A percentile compares a stretch with the other conserved stretches of the same genome.
phyloP scores from a whole-genome alignment of 106 monocot genomes.

The Phalaenopsis equestris region DNA sequence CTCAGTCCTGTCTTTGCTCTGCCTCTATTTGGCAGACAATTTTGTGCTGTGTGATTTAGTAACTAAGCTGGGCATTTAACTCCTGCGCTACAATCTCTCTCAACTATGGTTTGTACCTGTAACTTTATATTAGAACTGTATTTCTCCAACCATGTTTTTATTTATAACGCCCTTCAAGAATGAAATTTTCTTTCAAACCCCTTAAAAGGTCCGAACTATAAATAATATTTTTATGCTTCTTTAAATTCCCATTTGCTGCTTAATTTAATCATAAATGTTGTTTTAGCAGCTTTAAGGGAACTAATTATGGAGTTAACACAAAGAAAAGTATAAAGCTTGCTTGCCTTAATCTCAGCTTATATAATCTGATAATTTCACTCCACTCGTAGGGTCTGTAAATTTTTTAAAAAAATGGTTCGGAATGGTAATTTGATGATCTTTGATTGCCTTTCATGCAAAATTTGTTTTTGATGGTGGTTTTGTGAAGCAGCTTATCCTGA shows the following conservation, averaged over 20 bases:
- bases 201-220: not conserved
- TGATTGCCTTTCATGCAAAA: too few species aligned
- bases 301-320: too few species aligned
- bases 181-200: not conserved
- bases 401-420: too few species aligned
- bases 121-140: not conserved
- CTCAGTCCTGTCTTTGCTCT: not conserved
- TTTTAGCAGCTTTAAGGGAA: not conserved
- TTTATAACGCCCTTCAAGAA: not conserved
- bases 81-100: not conserved
- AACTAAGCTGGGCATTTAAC: not conserved
- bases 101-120: not conserved
- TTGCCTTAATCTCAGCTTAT: too few species aligned
- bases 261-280: not conserved
- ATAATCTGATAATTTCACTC: too few species aligned
- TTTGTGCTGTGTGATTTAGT: not conserved
- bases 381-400: too few species aligned
- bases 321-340: too few species aligned
- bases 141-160: not conserved
- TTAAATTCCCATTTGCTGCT: not conserved
- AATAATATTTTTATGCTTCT: not conserved
- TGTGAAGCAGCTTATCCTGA: too few species aligned
- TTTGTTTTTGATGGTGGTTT: too few species aligned
- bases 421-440: too few species aligned
- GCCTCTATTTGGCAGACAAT: not conserved